A percentile compares a stretch with the other conserved stretches of the same genome.
Evolutionary conservation across 495 filamentous ascomycete species (phyloP).

Genomic region (Aspergillus leporis): DNA sequence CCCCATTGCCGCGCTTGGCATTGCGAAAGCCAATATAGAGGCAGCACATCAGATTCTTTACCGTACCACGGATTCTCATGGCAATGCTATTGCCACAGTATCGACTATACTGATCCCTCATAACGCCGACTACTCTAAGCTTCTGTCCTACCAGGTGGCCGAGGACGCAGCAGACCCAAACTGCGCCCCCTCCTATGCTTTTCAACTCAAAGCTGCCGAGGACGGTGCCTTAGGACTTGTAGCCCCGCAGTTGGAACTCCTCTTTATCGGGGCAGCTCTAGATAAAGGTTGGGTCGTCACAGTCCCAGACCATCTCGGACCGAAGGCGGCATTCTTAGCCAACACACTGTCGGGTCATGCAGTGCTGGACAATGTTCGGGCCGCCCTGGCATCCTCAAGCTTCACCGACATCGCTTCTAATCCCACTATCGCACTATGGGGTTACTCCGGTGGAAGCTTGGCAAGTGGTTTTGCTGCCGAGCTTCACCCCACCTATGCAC

Average conservation of each 20-base stretch:
- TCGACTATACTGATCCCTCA: conserved; percentile 50
- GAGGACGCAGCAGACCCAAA: conserved; percentile 44
- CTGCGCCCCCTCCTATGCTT: conserved; percentile 21
- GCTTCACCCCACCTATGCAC: conserved; percentile 48
- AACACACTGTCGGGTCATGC: conserved; percentile 46
- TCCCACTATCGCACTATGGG: conserved; percentile 43
- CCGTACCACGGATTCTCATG: conserved; percentile 46
- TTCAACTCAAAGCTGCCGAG: conserved; percentile 18
- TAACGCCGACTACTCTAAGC: conserved; percentile 26
- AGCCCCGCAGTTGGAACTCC: conserved; percentile 25
- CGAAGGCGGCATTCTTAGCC: conserved; percentile 40
- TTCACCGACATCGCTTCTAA: conserved; percentile 20
- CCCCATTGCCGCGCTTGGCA: conserved; percentile 32
- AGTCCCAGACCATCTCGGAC: conserved; percentile 50
- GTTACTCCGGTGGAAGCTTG: conserved; percentile 53
- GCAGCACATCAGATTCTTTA: conserved; percentile 51
- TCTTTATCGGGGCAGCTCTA: conserved; percentile 34
- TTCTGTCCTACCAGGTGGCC: conserved; percentile 48
- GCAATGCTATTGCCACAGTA: conserved; percentile 47
- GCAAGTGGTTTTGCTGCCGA: conserved; percentile 51
- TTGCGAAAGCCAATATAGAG: conserved; percentile 32
- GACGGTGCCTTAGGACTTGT: conserved; percentile 22
- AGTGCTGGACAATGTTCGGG: conserved; percentile 48
- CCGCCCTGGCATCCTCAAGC: conserved; percentile 30
- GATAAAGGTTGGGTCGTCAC: conserved; percentile 47